These are phyloP conservation scores for Exophiala lecanii-corni DNA, from an alignment of 2,329 filamentous ascomycete species.

Conservation along the genomic window DNA sequence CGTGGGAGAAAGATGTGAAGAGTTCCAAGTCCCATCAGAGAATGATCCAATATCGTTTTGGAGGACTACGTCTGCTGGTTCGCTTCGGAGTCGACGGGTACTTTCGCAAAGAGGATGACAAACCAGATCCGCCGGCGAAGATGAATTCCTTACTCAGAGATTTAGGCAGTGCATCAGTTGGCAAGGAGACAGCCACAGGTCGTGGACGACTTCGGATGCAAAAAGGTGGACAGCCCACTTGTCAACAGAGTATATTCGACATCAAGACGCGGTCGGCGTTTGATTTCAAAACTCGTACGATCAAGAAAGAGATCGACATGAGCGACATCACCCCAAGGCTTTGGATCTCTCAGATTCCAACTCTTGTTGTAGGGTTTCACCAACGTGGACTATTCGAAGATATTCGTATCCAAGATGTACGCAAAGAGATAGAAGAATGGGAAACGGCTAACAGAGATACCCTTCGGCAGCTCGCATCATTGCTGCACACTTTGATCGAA, in stretches of 20 bases:
- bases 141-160: not conserved
- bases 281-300: slow-evolving; percentile 50
- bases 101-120: slow-evolving; percentile 23
- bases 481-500: slow-evolving; percentile 32
- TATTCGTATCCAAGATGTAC: slow-evolving; percentile 38
- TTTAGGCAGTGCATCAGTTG: slow-evolving; percentile 1
- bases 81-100: slow-evolving; percentile 60
- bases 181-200: not conserved
- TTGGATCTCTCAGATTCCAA: slow-evolving; percentile 49
- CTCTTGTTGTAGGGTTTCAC: slow-evolving; percentile 51
- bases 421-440: slow-evolving; percentile 37
- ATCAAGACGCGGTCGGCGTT: slow-evolving; percentile 30
- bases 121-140: not conserved
- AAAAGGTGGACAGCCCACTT: slow-evolving; percentile 3
- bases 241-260: slow-evolving; percentile 2
- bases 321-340: slow-evolving; percentile 41
- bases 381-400: slow-evolving; percentile 40
- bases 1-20: slow-evolving; percentile 53
- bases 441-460: slow-evolving; percentile 35
- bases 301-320: slow-evolving; percentile 34
- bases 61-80: slow-evolving; percentile 47
- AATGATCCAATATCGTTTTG: slow-evolving; percentile 56
- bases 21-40: slow-evolving; percentile 60
- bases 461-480: slow-evolving; percentile 28
- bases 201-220: not conserved